These are phyloP conservation scores for Tetracladium maxilliforme DNA, from an alignment of 2,329 filamentous ascomycete species.

Conservation along the genomic window DNA sequence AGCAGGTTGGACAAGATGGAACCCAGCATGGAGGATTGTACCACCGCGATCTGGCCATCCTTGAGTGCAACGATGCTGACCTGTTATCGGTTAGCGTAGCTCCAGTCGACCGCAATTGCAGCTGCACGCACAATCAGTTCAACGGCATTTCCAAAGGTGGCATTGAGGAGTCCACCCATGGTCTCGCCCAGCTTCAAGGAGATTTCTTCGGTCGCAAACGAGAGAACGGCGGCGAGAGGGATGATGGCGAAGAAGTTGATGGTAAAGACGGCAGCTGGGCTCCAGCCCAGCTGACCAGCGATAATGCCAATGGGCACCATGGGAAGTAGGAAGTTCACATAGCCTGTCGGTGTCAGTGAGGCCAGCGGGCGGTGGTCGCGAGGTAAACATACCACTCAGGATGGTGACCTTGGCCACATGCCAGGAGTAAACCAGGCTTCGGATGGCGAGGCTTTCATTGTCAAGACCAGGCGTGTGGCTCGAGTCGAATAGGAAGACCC, in stretches of 20 bases:
- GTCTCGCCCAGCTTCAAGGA: conserved; percentile 72
- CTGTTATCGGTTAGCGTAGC: conserved; percentile 1
- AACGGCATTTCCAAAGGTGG: conserved; percentile 82
- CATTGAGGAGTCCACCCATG: conserved; percentile 77
- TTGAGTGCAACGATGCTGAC: conserved; percentile 52
- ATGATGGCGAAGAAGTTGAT: conserved; percentile 93
- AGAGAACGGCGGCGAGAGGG: conserved; percentile 72
- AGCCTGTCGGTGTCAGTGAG: no score
- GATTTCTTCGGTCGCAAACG: conserved; percentile 83
- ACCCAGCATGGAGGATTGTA: conserved; percentile 84
- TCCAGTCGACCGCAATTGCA: conserved; percentile 50
- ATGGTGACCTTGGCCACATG: no score
- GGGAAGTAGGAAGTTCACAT: conserved; percentile 70
- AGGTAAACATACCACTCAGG: no score
- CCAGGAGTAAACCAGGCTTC: no score
- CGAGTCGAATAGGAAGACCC: no score
- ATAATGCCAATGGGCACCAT: conserved; percentile 73
- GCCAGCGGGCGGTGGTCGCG: no score
- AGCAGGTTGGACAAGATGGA: conserved; percentile 85
- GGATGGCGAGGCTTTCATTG: no score
- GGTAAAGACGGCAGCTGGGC: conserved; percentile 56
- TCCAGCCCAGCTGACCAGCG: conserved; percentile 41
- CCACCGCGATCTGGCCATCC: conserved; percentile 63
- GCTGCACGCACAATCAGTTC: conserved; percentile 83
- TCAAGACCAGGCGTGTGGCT: no score